These are phyloP conservation scores for Lactuca saligna DNA, from an alignment of 129 eudicot species.

Conservation along the genomic window DNA sequence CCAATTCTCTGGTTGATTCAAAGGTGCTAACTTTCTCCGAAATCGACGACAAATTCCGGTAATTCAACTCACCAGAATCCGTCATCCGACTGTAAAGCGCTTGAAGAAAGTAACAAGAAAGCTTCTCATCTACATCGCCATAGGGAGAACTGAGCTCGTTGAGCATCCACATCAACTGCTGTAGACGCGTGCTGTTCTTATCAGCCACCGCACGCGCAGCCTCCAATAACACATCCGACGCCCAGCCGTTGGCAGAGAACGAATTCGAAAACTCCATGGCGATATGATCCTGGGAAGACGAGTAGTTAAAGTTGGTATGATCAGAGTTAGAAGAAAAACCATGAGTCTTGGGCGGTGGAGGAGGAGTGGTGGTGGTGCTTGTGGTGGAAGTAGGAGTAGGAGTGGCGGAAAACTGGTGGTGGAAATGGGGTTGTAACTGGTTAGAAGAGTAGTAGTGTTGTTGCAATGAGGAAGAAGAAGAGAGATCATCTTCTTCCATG, in stretches of 20 bases:
- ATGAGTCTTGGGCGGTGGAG: slow-evolving; percentile 29
- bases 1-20: slow-evolving; percentile 62
- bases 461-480: slow-evolving; percentile 61
- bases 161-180: slow-evolving; percentile 92
- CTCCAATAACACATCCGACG: slow-evolving; percentile 60
- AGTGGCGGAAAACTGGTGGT: slow-evolving; percentile 31
- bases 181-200: slow-evolving; percentile 46
- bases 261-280: slow-evolving; percentile 54
- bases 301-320: slow-evolving; percentile 32
- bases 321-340: slow-evolving; percentile 28
- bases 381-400: slow-evolving; percentile 41
- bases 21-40: slow-evolving; percentile 61
- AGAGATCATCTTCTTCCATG: slow-evolving; percentile 92
- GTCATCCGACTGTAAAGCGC: slow-evolving; percentile 84
- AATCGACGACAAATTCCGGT: slow-evolving; percentile 48
- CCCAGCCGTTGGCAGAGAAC: slow-evolving; percentile 57
- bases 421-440: slow-evolving; percentile 32
- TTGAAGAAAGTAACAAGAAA: slow-evolving; percentile 73
- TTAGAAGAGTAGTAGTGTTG: slow-evolving; percentile 38
- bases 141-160: slow-evolving; percentile 85
- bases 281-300: slow-evolving; percentile 44
- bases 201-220: slow-evolving; percentile 75
- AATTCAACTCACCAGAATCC: slow-evolving; percentile 58
- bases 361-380: slow-evolving; percentile 9
- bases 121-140: slow-evolving; percentile 80